Base-by-base conservation (phyloP, 495 filamentous ascomycete genomes). In the Penicillium argentinense region DNA sequence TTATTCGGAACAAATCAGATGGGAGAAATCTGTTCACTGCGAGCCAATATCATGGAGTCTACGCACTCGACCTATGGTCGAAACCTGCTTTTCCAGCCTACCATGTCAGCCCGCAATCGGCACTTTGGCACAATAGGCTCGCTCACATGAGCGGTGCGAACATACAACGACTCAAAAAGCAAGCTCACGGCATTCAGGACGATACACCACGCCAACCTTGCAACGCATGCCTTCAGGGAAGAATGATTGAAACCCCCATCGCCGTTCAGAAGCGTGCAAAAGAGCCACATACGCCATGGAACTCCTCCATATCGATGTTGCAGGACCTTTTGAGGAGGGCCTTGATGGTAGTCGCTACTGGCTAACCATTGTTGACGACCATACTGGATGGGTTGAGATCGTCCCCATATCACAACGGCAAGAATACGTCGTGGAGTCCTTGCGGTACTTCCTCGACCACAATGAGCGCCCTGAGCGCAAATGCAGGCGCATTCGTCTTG, bases 321-420 rank as follows among this genome's bases (percentile, higher is more conserved):
- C 42, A 44, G 53, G 52, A 22, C 56, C 42, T 39, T 59, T 59
- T 39, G 43, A 51, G 30, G 42, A 55, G 18, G 56, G 47, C 25
- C 52, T 55, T 13, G 37, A 59, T 28, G 47, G 56, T 23, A 51
- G 46, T 41, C 52, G 47, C 13, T 57, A 60, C 34, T 60, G 56
- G 56, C 42, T 60, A 3, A 57, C 53, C 23, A 49, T 60, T 24
- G 45, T 53, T 42, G 44, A 60, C 27, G 43, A 57, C 38, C 53
- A 39, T 22, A 60, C 53, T 19, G 25, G 26, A 3, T 56, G 34
- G 49, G 49, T 56, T 3, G 56, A 53, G 36, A 53, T 47, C 24
- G 12, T 47, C 43, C 42, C 42, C 5, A 53, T 53, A 46, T 34
- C 26, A 42, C 49, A 36, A 45, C 9, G 42, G 36, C 33, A 46